Evolutionary conservation across 2,329 filamentous ascomycete species (phyloP).

Genomic region (Aspergillus oerlinghausenensis): DNA sequence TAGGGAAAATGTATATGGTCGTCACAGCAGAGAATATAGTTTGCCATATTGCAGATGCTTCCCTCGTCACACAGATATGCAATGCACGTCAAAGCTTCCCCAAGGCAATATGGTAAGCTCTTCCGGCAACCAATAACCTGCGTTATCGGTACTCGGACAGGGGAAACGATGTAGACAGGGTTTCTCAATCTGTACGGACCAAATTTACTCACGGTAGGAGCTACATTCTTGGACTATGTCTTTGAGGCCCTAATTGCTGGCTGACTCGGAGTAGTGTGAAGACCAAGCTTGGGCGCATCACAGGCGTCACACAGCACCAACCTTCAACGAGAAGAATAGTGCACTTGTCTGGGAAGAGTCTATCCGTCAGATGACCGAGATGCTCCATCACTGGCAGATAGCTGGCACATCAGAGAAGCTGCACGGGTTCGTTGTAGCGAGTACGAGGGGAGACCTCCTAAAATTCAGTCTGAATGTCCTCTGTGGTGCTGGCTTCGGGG

Average conservation of each 20-base stretch:
- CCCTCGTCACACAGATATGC: conserved; percentile 13
- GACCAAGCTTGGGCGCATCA: conserved; percentile 42
- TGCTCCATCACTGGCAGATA: conserved; percentile 24
- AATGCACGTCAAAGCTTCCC: conserved; percentile 10
- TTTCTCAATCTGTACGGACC: conserved; percentile 28
- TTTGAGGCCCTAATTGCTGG: neutral
- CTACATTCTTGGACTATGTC: neutral
- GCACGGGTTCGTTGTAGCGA: conserved; percentile 7
- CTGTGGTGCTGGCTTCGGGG: conserved; percentile 34
- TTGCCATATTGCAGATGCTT: conserved; percentile 16
- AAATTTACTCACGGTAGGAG: conserved; percentile 29
- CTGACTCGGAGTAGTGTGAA: conserved; percentile 14
- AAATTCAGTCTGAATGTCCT: conserved; percentile 37
- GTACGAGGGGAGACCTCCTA: conserved; percentile 28
- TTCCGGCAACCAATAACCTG: neutral
- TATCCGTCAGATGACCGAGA: conserved; percentile 26
- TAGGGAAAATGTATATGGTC: conserved; percentile 11
- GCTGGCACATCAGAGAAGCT: neutral
- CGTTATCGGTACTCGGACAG: neutral
- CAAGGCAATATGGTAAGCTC: conserved; percentile 14
- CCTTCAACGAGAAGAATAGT: conserved; percentile 44
- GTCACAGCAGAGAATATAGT: conserved; percentile 7
- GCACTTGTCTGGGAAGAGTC: conserved; percentile 37
- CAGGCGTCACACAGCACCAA: conserved; percentile 38
- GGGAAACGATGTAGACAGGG: conserved; percentile 13